A percentile compares a stretch with the other conserved stretches of the same genome.
Evolutionary conservation across 768 basidiomycete genomes (phyloP).

Genomic region (Trametes maxima): DNA sequence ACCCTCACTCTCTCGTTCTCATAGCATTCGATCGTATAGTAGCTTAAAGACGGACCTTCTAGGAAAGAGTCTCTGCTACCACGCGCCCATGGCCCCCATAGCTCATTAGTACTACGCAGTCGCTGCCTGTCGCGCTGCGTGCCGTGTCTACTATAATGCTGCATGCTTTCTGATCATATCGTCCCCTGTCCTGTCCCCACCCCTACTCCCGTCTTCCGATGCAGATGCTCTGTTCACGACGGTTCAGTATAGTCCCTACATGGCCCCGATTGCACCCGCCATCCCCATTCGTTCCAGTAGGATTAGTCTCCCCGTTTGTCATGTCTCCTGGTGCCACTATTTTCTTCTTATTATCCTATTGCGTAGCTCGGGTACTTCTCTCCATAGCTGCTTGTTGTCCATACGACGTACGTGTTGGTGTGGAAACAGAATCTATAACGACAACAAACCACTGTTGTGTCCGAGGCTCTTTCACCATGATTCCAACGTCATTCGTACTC

Average conservation of each 20-base stretch:
- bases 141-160: conserved; percentile 16
- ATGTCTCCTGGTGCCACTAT: neutral
- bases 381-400: conserved; percentile 9
- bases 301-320: neutral
- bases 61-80: conserved; percentile 18
- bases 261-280: neutral
- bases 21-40: conserved; percentile 7
- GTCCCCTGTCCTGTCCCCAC: neutral
- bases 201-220: too few species aligned
- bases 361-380: conserved; percentile 11
- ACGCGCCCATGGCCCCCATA: conserved; percentile 2
- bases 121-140: neutral
- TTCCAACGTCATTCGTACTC: too few species aligned
- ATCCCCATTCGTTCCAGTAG: neutral
- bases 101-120: conserved; percentile 8
- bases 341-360: conserved; percentile 1
- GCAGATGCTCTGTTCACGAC: neutral
- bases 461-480: neutral
- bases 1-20: conserved; percentile 2
- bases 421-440: conserved; percentile 3
- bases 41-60: conserved; percentile 22
- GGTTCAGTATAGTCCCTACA: too few species aligned
- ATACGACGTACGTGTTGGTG: conserved; percentile 1
- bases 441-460: neutral
- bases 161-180: conserved; percentile 15